phyloP scores from a whole-genome alignment of 2,329 filamentous ascomycete genomes.

The Volutella citrinella region DNA sequence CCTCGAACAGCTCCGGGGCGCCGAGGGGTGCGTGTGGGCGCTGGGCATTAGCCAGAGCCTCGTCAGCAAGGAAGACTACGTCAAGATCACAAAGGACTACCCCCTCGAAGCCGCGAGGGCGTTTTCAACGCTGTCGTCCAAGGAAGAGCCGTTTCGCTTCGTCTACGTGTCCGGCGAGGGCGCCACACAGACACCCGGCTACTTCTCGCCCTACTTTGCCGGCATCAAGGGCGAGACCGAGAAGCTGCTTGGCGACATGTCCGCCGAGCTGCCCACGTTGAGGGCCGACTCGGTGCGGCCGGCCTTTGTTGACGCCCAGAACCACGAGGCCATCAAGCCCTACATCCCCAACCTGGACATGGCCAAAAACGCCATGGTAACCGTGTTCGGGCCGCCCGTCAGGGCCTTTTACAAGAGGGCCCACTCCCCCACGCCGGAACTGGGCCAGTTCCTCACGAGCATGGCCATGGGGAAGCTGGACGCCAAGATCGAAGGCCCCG shows the following conservation, averaged over 20 bases:
- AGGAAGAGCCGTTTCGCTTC: slow-evolving; percentile 59
- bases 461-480: slow-evolving; percentile 41
- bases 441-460: slow-evolving; percentile 43
- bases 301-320: slow-evolving; percentile 50
- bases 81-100: slow-evolving; percentile 66
- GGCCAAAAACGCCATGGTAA: slow-evolving; percentile 6
- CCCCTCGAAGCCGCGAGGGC: slow-evolving; percentile 61
- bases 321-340: slow-evolving; percentile 39
- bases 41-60: slow-evolving; percentile 61
- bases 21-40: slow-evolving; percentile 71
- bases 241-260: slow-evolving; percentile 52
- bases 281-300: slow-evolving; percentile 58
- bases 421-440: slow-evolving; percentile 40
- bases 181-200: slow-evolving; percentile 54
- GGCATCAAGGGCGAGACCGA: slow-evolving; percentile 68
- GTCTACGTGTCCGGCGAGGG: slow-evolving; percentile 67
- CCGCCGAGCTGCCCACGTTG: slow-evolving; percentile 42
- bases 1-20: slow-evolving; percentile 58
- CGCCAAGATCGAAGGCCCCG: slow-evolving; percentile 22
- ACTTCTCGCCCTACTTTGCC: slow-evolving; percentile 56
- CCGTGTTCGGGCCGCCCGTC: slow-evolving; percentile 25
- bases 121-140: slow-evolving; percentile 47
- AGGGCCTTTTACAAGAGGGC: slow-evolving; percentile 15
- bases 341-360: slow-evolving; percentile 36
- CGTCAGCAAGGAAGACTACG: slow-evolving; percentile 63